These are phyloP conservation scores for Acrocalymma vagum DNA, from an alignment of 2,329 filamentous ascomycete species.

Conservation along the genomic window DNA sequence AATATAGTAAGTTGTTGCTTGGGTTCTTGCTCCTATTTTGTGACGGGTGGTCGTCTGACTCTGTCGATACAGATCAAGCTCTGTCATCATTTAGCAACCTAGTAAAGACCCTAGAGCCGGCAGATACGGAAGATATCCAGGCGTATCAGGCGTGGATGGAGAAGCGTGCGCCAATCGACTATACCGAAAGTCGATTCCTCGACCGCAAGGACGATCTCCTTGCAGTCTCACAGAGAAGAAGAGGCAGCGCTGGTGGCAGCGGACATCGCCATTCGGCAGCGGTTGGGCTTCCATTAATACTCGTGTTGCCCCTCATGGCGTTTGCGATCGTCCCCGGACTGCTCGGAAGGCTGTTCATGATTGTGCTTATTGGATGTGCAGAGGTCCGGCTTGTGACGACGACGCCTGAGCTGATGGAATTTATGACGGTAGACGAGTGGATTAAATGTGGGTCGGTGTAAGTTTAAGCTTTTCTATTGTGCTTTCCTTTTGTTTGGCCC, in stretches of 20 bases:
- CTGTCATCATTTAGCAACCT: constrained; percentile 66
- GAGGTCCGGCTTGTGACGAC: constrained; percentile 44
- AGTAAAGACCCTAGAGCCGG: constrained; percentile 59
- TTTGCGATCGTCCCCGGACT: constrained; percentile 54
- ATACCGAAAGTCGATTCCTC: constrained; percentile 69
- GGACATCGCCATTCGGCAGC: constrained; percentile 30
- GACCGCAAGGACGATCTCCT: constrained; percentile 65
- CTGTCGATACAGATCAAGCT: constrained; percentile 53
- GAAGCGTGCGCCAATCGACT: constrained; percentile 63
- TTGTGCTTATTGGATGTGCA: constrained; percentile 46
- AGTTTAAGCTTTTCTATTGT: no score
- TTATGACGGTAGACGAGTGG: constrained; percentile 52
- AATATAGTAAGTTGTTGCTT: constrained; percentile 74
- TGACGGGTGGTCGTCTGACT: constrained; percentile 16
- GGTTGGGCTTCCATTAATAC: constrained; percentile 47
- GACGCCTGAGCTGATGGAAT: constrained; percentile 40
- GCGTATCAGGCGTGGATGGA: constrained; percentile 66
- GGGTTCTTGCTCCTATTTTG: constrained; percentile 5
- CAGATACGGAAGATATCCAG: constrained; percentile 60
- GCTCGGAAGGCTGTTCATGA: constrained; percentile 50
- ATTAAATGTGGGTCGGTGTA: constrained; percentile 47
- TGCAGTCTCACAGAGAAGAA: constrained; percentile 34
- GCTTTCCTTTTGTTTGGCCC: constrained; percentile 17
- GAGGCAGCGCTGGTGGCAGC: constrained; percentile 22
- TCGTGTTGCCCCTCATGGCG: constrained; percentile 51